A percentile compares a stretch with the other conserved stretches of the same genome.
Evolutionary conservation across 352 stramenopile species (phyloP).

Genomic region (Saprolegnia parasitica): DNA sequence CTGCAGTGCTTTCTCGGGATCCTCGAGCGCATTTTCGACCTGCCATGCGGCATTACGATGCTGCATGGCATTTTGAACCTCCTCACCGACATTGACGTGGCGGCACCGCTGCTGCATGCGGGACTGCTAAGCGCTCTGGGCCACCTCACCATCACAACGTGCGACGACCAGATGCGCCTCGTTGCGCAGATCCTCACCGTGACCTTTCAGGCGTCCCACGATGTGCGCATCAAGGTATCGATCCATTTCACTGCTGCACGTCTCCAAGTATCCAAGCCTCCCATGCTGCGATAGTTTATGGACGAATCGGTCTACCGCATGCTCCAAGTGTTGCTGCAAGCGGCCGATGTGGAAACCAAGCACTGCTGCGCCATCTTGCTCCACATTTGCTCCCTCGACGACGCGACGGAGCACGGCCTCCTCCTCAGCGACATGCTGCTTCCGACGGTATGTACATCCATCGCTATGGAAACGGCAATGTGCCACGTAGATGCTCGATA

Average conservation of each 20-base stretch:
- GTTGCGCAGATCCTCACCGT: constrained; percentile 25
- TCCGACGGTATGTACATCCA: background rate
- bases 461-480: background rate
- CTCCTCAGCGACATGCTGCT: constrained; percentile 26
- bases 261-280: too few species aligned
- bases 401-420: constrained; percentile 34
- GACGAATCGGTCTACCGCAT: constrained; percentile 31
- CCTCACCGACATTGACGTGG: constrained; percentile 19
- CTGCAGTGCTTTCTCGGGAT: constrained; percentile 24
- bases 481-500: constrained; percentile 8
- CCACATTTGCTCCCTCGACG: constrained; percentile 49
- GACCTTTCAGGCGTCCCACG: constrained; percentile 23
- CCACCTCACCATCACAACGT: constrained; percentile 4
- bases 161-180: background rate
- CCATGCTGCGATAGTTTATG: constrained; percentile 35
- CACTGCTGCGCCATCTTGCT: constrained; percentile 53
- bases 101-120: constrained; percentile 12
- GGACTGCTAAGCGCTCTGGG: constrained; percentile 11
- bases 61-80: constrained; percentile 29
- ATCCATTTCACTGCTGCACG: too few species aligned
- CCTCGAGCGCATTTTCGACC: constrained; percentile 27
- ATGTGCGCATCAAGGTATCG: constrained; percentile 10
- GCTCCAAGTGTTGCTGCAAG: constrained; percentile 30
- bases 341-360: constrained; percentile 34
- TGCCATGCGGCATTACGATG: constrained; percentile 17